Conservation (phyloP, 345 rosid species). For the Acer negundo region DNA sequence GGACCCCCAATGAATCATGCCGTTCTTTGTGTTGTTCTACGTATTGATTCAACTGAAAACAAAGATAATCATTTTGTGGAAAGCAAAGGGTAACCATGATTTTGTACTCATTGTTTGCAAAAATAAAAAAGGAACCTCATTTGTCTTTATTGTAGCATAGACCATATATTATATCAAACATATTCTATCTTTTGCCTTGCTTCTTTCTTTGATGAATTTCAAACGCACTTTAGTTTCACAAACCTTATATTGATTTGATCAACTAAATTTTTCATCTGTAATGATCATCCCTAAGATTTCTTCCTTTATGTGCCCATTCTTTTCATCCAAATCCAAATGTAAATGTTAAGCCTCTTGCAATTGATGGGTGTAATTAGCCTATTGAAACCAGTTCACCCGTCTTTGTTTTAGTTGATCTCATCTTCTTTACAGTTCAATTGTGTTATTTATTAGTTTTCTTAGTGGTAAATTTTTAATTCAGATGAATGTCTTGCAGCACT, state of each 20-base stretch:
- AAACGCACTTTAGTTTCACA: background rate
- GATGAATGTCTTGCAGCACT: background rate
- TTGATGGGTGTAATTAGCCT: background rate
- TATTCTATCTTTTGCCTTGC: background rate
- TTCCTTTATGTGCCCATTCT: background rate
- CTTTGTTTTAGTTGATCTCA: background rate
- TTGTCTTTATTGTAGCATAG: conserved; percentile 3
- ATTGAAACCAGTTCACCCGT: background rate
- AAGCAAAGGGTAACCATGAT: too few species aligned
- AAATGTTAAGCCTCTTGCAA: background rate
- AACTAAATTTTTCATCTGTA: background rate
- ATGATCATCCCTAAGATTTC: background rate
- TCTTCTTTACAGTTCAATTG: background rate
- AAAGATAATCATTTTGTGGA: too few species aligned
- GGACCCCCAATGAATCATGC: too few species aligned
- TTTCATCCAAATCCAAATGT: background rate
- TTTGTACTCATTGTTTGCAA: background rate
- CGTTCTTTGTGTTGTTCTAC: too few species aligned
- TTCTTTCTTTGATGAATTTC: background rate
- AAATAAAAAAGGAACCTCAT: background rate
- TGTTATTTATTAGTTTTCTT: background rate
- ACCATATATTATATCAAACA: background rate
- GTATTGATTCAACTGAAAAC: too few species aligned
- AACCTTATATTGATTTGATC: background rate
- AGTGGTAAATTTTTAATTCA: background rate